phyloP scores from a whole-genome alignment of 1,139 yeast species.

The Candida gigantensis region DNA sequence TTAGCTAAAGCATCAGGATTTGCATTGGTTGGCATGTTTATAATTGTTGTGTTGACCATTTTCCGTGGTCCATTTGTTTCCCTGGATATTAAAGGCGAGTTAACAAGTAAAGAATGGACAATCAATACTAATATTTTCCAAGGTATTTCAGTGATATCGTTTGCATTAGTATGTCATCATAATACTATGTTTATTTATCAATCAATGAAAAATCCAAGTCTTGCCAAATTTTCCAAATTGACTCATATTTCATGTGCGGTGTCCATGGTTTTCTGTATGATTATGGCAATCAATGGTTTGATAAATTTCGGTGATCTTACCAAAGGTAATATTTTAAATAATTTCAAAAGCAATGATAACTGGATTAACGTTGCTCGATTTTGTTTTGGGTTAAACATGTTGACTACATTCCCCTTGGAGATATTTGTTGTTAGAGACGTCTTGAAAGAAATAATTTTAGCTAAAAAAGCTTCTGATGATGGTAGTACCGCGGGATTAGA shows the following conservation, averaged over 20 bases:
- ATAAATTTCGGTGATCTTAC: slow-evolving; percentile 74
- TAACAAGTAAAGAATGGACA: slow-evolving; percentile 51
- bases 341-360: slow-evolving; percentile 73
- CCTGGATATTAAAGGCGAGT: slow-evolving; percentile 45
- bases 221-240: slow-evolving; percentile 69
- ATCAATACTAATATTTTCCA: slow-evolving; percentile 73
- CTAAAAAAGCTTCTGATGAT: slow-evolving; percentile 21
- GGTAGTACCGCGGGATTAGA: slow-evolving; percentile 41
- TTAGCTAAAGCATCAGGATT: slow-evolving; percentile 86
- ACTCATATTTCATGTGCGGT: slow-evolving; percentile 85
- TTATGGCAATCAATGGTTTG: slow-evolving; percentile 82
- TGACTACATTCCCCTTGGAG: slow-evolving; percentile 90
- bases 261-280: slow-evolving; percentile 75
- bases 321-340: slow-evolving; percentile 84
- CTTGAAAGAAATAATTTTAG: slow-evolving; percentile 58
- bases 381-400: slow-evolving; percentile 92
- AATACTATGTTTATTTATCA: slow-evolving; percentile 88
- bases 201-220: slow-evolving; percentile 73
- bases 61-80: slow-evolving; percentile 69
- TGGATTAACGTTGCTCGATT: slow-evolving; percentile 83
- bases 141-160: slow-evolving; percentile 88
- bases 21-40: slow-evolving; percentile 80
- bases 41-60: slow-evolving; percentile 74
- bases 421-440: slow-evolving; percentile 90
- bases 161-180: slow-evolving; percentile 93